Evolutionary conservation across 352 stramenopile genomes (phyloP).

Genomic region (Phytopythium chamaehyphon): DNA sequence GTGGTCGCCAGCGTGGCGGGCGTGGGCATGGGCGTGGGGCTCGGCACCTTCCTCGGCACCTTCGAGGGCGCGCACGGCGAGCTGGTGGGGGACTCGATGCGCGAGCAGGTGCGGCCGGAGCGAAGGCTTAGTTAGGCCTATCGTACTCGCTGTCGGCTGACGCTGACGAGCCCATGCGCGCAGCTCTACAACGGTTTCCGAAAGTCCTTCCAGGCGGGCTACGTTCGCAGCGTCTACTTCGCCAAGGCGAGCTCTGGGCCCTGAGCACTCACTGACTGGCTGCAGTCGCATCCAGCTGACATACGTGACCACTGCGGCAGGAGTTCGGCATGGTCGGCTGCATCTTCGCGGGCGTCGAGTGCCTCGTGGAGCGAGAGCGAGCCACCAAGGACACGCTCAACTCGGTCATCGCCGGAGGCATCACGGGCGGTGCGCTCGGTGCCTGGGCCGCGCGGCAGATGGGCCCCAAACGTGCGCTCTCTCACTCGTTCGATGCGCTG

Average conservation of each 20-base stretch:
- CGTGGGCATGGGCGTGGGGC: constrained; percentile 69
- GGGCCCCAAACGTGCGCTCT: constrained; percentile 41
- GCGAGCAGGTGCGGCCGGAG: constrained; percentile 73
- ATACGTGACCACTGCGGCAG: constrained; percentile 14
- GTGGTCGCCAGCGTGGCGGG: constrained; percentile 70
- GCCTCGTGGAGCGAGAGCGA: constrained; percentile 79
- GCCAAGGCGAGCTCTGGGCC: constrained; percentile 43
- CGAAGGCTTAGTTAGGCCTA: too few relatives aligned
- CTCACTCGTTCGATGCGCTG: background rate
- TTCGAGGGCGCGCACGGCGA: constrained; percentile 86
- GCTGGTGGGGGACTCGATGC: constrained; percentile 81
- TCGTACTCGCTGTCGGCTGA: too few relatives aligned
- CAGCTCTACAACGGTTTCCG: constrained; percentile 84
- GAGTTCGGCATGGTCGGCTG: constrained; percentile 81
- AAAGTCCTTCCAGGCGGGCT: constrained; percentile 76
- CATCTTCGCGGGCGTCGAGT: constrained; percentile 81
- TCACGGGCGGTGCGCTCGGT: constrained; percentile 60
- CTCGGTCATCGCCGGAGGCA: constrained; percentile 64
- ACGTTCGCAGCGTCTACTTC: constrained; percentile 84
- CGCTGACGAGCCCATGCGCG: background rate
- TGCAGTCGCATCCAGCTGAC: background rate
- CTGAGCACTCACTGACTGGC: background rate
- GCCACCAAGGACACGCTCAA: constrained; percentile 76
- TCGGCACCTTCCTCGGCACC: constrained; percentile 84
- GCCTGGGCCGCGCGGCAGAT: constrained; percentile 65